Percentiles rank a stretch among this genome's conserved stretches.
phyloP scores from a whole-genome alignment of 176 grass and related monocot genomes.

The Calamus simplicifolius region DNA sequence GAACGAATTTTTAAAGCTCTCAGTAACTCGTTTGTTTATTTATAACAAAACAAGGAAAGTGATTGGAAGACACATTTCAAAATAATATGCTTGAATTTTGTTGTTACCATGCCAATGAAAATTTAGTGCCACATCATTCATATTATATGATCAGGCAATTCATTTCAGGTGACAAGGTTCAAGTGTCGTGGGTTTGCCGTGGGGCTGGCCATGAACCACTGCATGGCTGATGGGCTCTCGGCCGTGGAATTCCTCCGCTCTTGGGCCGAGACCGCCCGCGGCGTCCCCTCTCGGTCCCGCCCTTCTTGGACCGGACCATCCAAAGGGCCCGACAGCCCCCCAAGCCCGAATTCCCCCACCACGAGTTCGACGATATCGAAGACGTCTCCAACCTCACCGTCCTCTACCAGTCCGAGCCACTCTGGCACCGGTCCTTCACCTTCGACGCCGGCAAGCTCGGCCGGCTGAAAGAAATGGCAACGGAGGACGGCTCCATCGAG shows the following conservation, averaged over 20 bases:
- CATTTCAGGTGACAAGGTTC: constrained; percentile 46
- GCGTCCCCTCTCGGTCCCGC: constrained; percentile 15
- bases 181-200: constrained; percentile 37
- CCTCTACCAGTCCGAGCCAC: constrained; percentile 8
- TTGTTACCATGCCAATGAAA: too few relatives aligned
- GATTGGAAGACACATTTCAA: too few relatives aligned
- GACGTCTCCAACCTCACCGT: constrained; percentile 32
- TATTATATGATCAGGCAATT: too few relatives aligned
- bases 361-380: constrained; percentile 42
- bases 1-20: too few relatives aligned
- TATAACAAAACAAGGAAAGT: too few relatives aligned
- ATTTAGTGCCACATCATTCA: too few relatives aligned
- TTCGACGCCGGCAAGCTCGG: constrained; percentile 26
- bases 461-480: constrained; percentile 14
- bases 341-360: constrained; percentile 21
- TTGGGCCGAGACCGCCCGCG: constrained; percentile 34
- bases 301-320: constrained; percentile 22
- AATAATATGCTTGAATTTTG: too few relatives aligned
- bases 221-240: constrained; percentile 35
- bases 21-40: too few relatives aligned
- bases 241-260: constrained; percentile 38
- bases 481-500: not conserved
- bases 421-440: constrained; percentile 23
- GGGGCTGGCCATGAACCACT: constrained; percentile 49
- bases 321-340: constrained; percentile 26